Conservation (phyloP, 441 rosid species). For the Biscutella auriculata region DNA sequence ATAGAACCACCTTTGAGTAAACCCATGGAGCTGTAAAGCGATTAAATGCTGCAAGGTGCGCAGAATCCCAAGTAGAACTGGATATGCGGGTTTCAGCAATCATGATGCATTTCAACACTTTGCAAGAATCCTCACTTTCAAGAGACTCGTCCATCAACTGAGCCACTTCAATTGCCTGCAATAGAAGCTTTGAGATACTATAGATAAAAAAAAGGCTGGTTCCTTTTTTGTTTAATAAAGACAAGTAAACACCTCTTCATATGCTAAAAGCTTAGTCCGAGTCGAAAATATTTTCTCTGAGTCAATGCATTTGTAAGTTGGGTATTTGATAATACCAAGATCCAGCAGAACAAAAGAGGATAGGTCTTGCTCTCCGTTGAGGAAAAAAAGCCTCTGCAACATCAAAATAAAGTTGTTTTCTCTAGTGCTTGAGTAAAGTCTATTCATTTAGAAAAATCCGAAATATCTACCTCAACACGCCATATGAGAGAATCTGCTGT, state of each 20-base stretch:
- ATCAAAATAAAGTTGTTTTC: constrained; percentile 1
- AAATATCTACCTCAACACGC: constrained; percentile 68
- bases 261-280: constrained; percentile 52
- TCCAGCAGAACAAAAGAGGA: constrained; percentile 73
- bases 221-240: constrained; percentile 2
- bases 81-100: constrained; percentile 49
- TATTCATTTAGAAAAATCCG: not conserved
- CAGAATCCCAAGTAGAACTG: constrained; percentile 25
- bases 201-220: not conserved
- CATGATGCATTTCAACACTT: constrained; percentile 48
- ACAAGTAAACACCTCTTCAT: constrained; percentile 68
- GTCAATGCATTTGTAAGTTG: constrained; percentile 54
- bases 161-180: constrained; percentile 87
- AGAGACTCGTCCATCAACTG: constrained; percentile 82
- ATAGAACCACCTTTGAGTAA: constrained; percentile 67
- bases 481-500: constrained; percentile 58
- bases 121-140: constrained; percentile 39
- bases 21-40: constrained; percentile 73
- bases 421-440: not conserved
- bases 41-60: constrained; percentile 23
- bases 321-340: constrained; percentile 70
- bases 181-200: constrained; percentile 13
- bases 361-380: constrained; percentile 81
- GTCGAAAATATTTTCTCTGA: constrained; percentile 46
- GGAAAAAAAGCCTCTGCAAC: constrained; percentile 85